Conservation (phyloP, 108 stramenopile species). For the Aurantiochytrium sp. region DNA sequence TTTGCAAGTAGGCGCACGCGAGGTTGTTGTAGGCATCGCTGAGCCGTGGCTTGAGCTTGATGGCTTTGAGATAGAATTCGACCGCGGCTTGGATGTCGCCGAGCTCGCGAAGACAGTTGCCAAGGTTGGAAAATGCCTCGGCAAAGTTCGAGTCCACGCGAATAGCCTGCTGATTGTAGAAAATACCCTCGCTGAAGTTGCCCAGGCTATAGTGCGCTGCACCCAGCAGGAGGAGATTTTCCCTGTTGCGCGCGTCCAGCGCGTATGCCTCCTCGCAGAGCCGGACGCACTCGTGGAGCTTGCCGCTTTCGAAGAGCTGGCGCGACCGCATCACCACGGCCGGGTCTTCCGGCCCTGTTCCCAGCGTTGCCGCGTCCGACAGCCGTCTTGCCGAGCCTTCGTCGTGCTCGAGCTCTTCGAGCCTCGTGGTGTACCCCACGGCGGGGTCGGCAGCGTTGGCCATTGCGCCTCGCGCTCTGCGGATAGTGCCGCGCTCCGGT, state of each 20-base stretch:
- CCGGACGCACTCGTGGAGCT: not conserved
- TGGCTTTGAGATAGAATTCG: slow-evolving; percentile 57
- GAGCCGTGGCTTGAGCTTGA: slow-evolving; percentile 63
- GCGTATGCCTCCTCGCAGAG: slow-evolving; percentile 47
- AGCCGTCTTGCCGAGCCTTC: no score
- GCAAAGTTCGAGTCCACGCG: not conserved
- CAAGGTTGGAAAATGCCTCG: slow-evolving; percentile 63
- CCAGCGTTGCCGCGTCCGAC: no score
- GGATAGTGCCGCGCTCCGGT: no score
- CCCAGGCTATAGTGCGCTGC: slow-evolving; percentile 61
- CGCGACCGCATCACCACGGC: not conserved
- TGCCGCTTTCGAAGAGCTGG: not conserved
- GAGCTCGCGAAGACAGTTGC: slow-evolving; percentile 62
- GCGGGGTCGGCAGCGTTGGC: no score
- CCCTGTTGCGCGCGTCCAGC: slow-evolving; percentile 46
- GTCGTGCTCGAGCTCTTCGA: no score
- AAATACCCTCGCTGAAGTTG: slow-evolving; percentile 57
- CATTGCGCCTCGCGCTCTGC: no score
- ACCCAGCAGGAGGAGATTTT: slow-evolving; percentile 60
- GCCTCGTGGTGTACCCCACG: no score
- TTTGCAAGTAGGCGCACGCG: slow-evolving; percentile 61
- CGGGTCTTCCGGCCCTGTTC: not conserved
- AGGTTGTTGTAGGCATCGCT: slow-evolving; percentile 67
- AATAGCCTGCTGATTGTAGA: slow-evolving; percentile 55
- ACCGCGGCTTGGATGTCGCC: slow-evolving; percentile 58